A percentile compares a stretch with the other conserved stretches of the same genome.
Evolutionary conservation across 2,329 filamentous ascomycete species (phyloP).

Genomic region (Ceratocystis cubensis): DNA sequence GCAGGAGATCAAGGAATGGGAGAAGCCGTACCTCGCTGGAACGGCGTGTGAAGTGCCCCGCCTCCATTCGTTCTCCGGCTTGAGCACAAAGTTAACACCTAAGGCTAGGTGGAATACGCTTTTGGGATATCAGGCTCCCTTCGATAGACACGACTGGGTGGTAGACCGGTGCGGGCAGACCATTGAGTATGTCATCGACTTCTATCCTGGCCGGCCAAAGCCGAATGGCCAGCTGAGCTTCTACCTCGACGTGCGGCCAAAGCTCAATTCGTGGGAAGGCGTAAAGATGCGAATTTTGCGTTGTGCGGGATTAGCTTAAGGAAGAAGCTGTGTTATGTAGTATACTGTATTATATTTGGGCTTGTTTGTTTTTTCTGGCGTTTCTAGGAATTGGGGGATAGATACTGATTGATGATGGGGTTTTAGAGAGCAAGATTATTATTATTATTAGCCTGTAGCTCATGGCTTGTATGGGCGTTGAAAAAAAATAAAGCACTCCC

Average conservation of each 20-base stretch:
- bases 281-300: conserved; percentile 51
- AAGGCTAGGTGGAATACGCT: conserved; percentile 70
- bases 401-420: not conserved
- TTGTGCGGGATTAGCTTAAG: conserved; percentile 35
- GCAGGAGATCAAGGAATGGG: conserved; percentile 84
- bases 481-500: conserved; percentile 5
- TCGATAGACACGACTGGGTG: conserved; percentile 95
- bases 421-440: not conserved
- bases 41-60: conserved; percentile 57
- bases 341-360: conserved; percentile 23
- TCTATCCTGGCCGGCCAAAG: conserved; percentile 61
- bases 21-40: conserved; percentile 49
- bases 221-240: conserved; percentile 41
- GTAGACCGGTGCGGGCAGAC: conserved; percentile 77
- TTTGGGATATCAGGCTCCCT: conserved; percentile 80
- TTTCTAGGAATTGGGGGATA: conserved; percentile 20
- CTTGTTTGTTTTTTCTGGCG: conserved; percentile 21
- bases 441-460: not conserved
- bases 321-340: conserved; percentile 1
- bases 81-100: conserved; percentile 58
- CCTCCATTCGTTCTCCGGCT: conserved; percentile 71
- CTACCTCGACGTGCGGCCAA: conserved; percentile 55
- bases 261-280: conserved; percentile 55
- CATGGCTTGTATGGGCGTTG: not conserved
- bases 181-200: conserved; percentile 95